These are phyloP conservation scores for Arthrobotrys sphaeroides DNA, from an alignment of 2,329 filamentous ascomycete species.

Conservation along the genomic window DNA sequence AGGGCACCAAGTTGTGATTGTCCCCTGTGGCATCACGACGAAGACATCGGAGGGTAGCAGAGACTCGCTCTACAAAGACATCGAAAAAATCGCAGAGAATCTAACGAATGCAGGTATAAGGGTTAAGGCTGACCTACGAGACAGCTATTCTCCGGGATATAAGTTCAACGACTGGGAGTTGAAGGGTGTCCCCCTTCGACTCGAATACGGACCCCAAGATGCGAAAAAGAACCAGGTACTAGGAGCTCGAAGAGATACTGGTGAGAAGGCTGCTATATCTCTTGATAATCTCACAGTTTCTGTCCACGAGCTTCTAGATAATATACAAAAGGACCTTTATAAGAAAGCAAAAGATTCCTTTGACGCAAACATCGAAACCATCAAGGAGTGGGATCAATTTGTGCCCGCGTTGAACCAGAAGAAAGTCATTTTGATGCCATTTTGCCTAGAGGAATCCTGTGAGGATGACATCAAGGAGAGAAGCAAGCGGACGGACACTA, in stretches of 20 bases:
- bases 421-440: constrained; percentile 91
- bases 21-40: constrained; percentile 91
- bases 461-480: constrained; percentile 95
- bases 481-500: constrained; percentile 70
- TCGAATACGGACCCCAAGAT: constrained; percentile 97
- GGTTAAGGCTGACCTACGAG: constrained; percentile 81
- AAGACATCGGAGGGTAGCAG: constrained; percentile 84
- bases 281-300: constrained; percentile 77
- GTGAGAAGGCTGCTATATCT: constrained; percentile 81
- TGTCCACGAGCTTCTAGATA: constrained; percentile 83
- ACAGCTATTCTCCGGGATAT: constrained; percentile 91
- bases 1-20: constrained; percentile 83
- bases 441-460: constrained; percentile 77
- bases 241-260: constrained; percentile 85
- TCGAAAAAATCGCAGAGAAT: constrained; percentile 74
- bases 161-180: constrained; percentile 99
- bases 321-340: constrained; percentile 86
- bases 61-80: constrained; percentile 76
- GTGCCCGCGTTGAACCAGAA: constrained; percentile 88
- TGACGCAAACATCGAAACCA: constrained; percentile 78
- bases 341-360: constrained; percentile 79
- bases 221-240: constrained; percentile 84
- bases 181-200: constrained; percentile 89
- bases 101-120: constrained; percentile 80
- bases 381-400: constrained; percentile 91